A percentile compares a stretch with the other conserved stretches of the same genome.
phyloP scores from a whole-genome alignment of 257 asterid genomes.

The Lithospermum erythrorhizon region DNA sequence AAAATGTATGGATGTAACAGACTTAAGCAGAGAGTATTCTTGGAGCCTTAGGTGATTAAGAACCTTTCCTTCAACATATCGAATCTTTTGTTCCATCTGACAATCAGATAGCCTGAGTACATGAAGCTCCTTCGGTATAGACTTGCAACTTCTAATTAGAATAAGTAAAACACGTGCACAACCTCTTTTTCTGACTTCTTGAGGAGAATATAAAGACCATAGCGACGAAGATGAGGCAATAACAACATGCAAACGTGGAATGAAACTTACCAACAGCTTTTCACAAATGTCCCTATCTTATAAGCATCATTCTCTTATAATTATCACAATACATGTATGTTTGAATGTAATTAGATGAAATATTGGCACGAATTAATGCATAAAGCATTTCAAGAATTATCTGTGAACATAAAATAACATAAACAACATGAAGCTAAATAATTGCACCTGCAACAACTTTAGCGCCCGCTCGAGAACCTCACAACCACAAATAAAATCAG shows the following conservation, averaged over 20 bases:
- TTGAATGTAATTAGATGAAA: not conserved
- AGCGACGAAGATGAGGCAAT: not conserved
- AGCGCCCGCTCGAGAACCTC: slow-evolving; percentile 90
- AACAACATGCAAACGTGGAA: not conserved
- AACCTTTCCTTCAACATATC: no score
- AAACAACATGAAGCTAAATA: slow-evolving; percentile 1
- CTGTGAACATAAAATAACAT: not conserved
- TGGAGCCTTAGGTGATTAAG: not conserved
- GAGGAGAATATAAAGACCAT: not conserved
- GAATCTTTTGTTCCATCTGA: not conserved
- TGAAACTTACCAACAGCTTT: not conserved
- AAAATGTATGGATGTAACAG: no score
- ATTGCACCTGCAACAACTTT: slow-evolving; percentile 70
- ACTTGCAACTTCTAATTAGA: not conserved
- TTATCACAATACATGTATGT: not conserved
- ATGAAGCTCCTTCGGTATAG: not conserved
- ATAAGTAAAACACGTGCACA: no score
- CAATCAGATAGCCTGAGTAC: not conserved
- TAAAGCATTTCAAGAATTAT: not conserved
- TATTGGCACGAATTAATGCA: not conserved
- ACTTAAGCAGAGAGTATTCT: no score
- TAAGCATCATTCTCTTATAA: no score
- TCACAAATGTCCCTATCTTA: not conserved
- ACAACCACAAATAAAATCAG: slow-evolving; percentile 75
- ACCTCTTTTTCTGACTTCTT: not conserved